Conservation (phyloP, 441 rosid genomes). For the Populus hybrid region DNA sequence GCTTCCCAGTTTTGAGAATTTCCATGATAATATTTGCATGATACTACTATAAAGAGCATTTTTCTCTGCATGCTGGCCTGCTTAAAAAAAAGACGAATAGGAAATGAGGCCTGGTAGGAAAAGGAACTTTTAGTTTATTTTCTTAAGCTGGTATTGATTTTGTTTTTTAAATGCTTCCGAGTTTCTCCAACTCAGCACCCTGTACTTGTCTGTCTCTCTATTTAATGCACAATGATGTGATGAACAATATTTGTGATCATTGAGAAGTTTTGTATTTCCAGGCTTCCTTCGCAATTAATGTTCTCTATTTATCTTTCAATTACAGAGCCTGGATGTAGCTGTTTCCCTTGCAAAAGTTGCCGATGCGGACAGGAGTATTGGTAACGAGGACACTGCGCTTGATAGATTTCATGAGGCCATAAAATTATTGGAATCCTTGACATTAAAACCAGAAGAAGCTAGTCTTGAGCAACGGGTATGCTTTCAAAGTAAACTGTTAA, state of each 20-base stretch:
- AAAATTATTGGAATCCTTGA: constrained; percentile 62
- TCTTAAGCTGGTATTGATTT: not conserved
- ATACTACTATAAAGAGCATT: not conserved
- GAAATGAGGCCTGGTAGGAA: not conserved
- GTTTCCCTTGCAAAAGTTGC: constrained; percentile 94
- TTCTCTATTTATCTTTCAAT: constrained; percentile 3
- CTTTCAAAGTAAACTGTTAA: constrained; percentile 10
- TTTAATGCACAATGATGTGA: not conserved
- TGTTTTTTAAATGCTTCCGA: not conserved
- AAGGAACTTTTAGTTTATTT: too few relatives aligned
- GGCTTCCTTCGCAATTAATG: not conserved
- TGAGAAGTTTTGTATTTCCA: not conserved
- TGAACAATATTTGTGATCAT: not conserved
- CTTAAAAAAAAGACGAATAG: not conserved
- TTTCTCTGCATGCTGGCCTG: not conserved
- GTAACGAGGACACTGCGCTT: constrained; percentile 55
- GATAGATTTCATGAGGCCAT: constrained; percentile 84
- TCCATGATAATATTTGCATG: not conserved
- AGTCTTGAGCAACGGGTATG: constrained; percentile 79
- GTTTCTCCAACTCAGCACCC: not conserved
- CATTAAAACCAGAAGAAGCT: constrained; percentile 63
- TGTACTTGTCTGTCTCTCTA: not conserved
- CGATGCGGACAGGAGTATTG: constrained; percentile 73
- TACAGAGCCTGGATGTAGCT: constrained; percentile 81
- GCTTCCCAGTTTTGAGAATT: not conserved